Evolutionary conservation across 192 early-diverging fungal genomes (phyloP), one percentile per base, ranked within the genome.

Genomic region (Rhizoclosmatium globosum): DNA sequence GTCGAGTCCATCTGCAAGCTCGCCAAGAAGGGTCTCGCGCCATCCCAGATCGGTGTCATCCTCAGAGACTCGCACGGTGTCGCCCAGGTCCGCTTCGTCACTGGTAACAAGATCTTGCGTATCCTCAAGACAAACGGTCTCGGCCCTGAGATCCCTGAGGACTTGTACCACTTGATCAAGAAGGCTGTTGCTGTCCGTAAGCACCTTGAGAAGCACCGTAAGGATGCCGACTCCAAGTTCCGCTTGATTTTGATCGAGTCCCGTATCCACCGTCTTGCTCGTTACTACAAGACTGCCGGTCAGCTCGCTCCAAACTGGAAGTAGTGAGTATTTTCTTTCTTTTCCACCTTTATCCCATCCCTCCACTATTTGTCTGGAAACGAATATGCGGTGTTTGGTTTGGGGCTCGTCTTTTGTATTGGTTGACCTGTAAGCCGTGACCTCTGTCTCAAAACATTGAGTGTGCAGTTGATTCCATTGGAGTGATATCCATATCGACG

Each of bases 101-200:
- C 98, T 82, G 96, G 97, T 85, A 99, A 97, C 95, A 98, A 99
- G 95, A 91, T 99, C 76, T 93, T 98, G 81, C 96, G 98, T 90
- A 98, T 99, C 87, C 91, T 99, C 80, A 97, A 96, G 90, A 91
- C 94, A 87, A 97, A 96, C 89, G 96, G 96, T 80, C 88, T 97
- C 66, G 94, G 92, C 79, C 97, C 97, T 73, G 93, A 95, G 84
- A 93, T 98, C 84, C 97, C 97, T 80, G 98, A 99, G 90, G 97
- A 99, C 90, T 92, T 99, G 69, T 98, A 98, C 93, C 95, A 95
- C 88, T 87, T 99, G 80, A 98, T 98, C 91, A 99, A 98, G 94
- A 98, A 98, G 94, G 97, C 98, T 79, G 96, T 99, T 81, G 91
- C 95, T 78, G 93, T 99, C 89, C 96, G 94, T 89, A 98, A 98